Base-by-base conservation (phyloP, 352 stramenopile species). In the Paralagenidium karlingii region DNA sequence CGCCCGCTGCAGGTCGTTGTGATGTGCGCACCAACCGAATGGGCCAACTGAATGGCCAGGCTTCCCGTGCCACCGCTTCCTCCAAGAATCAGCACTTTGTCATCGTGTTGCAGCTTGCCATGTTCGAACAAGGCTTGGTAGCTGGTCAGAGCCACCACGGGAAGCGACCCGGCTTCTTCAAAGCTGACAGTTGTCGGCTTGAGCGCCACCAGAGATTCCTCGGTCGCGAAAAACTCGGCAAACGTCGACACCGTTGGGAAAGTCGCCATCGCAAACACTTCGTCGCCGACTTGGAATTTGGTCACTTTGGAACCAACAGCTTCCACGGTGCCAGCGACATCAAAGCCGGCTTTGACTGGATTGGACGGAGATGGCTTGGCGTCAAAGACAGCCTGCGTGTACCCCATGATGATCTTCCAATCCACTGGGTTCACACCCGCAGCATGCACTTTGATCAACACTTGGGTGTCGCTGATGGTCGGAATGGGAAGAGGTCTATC, bases 151-250 rank as follows among this genome's bases (percentile, higher is more conserved):
- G 40, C 51, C 1, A 50, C 53, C 7, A 65, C 30, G 0, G 66
- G 60, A 15, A 71, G 45, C 21, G 36, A 46, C 1, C 57, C 52
- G 10, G 66, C 62, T 21, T 73, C 25, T 10, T 66, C 50, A 25
- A 76, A 76, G 22, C 45, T 58, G 9, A 71, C 30, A 16, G 45
- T 66, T 18, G 26, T 56, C 1, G 64, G 64, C 43, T 79, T 82
- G 13, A 41, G 40, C 1, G 60, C 60, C 25, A 82, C 55, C 7
- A 53, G 49, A 18, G 60, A 25, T 13, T 47, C 51, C n/a, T 60
- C 51, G 6, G 60, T 16, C 9, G 42, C 24, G 1, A 55, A 32
- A 43, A 47, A 74, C 43, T 74, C 61, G 7, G 58, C 58, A 12
- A 68, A 54, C 9, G 55, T 45, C 16, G 51, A 58, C 16, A 38